Conservation (phyloP, 176 grass and related monocot species). For the Rhynchospora breviuscula region DNA sequence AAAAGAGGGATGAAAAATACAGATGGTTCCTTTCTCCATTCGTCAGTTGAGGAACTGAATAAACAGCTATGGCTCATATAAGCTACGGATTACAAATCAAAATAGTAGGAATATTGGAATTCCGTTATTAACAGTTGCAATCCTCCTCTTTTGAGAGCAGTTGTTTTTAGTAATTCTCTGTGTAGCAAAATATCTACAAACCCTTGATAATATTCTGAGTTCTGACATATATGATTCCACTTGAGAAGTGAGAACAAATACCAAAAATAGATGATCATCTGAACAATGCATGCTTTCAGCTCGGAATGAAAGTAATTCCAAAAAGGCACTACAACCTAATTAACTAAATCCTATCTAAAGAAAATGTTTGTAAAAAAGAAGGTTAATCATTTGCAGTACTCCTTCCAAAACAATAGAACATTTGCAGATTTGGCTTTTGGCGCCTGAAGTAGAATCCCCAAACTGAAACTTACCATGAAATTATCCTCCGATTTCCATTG, state of each 20-base stretch:
- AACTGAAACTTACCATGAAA: background rate
- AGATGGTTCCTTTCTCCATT: background rate
- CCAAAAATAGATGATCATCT: background rate
- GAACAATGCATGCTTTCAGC: background rate
- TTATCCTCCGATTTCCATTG: background rate
- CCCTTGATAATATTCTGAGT: too few relatives aligned
- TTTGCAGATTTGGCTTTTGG: background rate
- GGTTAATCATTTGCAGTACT: background rate
- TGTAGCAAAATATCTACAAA: background rate
- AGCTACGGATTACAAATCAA: background rate
- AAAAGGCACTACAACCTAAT: background rate
- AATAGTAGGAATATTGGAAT: background rate
- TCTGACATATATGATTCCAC: too few relatives aligned
- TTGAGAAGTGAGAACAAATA: background rate
- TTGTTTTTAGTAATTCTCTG: background rate
- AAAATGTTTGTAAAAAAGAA: background rate
- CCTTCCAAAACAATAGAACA: background rate
- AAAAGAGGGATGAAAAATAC: too few relatives aligned
- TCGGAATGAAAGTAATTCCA: background rate
- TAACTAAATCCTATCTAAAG: background rate
- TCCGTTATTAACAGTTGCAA: background rate
- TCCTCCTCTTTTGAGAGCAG: background rate
- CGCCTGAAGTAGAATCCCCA: background rate
- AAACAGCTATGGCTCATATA: background rate
- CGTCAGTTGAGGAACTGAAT: background rate